Conservation (phyloP, 768 basidiomycete species). For the Coprinopsis strossmayeri region DNA sequence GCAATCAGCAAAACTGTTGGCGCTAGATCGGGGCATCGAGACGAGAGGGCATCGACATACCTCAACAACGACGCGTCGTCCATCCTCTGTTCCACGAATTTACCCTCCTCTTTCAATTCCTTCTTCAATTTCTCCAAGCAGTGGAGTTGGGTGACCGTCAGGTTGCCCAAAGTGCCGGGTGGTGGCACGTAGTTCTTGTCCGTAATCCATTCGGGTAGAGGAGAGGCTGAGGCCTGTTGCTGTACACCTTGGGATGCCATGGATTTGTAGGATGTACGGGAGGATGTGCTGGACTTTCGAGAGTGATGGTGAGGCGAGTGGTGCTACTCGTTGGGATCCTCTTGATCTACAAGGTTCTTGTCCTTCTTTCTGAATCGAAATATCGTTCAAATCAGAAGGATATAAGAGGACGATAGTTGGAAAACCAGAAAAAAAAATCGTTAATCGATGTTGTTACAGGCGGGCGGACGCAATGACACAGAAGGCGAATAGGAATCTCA, state of each 20-base stretch:
- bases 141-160: conserved; percentile 55
- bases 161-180: conserved; percentile 77
- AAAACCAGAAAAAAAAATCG: too few species aligned
- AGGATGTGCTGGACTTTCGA: background rate
- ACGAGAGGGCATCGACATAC: conserved; percentile 25
- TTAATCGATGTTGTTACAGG: too few species aligned
- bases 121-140: conserved; percentile 65
- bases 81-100: conserved; percentile 59
- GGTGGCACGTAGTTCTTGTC: conserved; percentile 60
- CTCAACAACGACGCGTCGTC: conserved; percentile 65
- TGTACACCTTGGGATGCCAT: conserved; percentile 2
- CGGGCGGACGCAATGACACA: too few species aligned
- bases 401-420: too few species aligned
- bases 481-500: too few species aligned
- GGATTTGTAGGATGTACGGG: background rate
- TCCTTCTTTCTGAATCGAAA: too few species aligned
- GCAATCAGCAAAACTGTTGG: background rate
- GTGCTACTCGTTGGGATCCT: background rate
- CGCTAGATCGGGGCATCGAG: background rate
- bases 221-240: conserved; percentile 44
- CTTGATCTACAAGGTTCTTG: background rate
- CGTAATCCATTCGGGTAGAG: conserved; percentile 52
- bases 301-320: background rate
- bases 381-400: too few species aligned
- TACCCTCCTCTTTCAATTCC: conserved; percentile 56